Conservation (phyloP, 768 basidiomycete species). For the Agrocybe pediades region DNA sequence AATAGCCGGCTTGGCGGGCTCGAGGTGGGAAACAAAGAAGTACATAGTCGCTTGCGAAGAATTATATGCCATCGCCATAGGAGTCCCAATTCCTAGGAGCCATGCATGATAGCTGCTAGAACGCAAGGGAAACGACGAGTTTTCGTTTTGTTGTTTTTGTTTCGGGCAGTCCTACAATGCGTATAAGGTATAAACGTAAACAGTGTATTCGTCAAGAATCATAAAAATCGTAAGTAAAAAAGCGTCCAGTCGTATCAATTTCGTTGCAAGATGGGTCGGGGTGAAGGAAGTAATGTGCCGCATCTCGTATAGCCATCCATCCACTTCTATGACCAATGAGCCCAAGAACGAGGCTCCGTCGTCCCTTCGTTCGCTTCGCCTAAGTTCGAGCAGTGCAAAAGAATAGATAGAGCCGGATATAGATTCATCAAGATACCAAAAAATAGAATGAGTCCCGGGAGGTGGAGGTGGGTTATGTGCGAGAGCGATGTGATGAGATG, state of each 20-base stretch:
- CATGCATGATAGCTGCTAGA: too few species aligned
- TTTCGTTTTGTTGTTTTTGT: too few species aligned
- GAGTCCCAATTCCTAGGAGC: too few species aligned
- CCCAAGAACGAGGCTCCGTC: neutral
- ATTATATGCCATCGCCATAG: too few species aligned
- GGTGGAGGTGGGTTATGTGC: too few species aligned
- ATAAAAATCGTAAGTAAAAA: conserved; percentile 25
- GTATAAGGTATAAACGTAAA: neutral
- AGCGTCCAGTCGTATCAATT: conserved; percentile 31
- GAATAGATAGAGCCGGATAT: conserved; percentile 23
- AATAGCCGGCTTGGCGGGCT: neutral
- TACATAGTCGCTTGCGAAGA: too few species aligned
- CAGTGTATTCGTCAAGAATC: conserved; percentile 43
- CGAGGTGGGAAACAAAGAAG: neutral
- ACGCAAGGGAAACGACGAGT: too few species aligned
- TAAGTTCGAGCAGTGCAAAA: neutral
- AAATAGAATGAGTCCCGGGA: too few species aligned
- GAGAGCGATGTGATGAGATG: conserved; percentile 12
- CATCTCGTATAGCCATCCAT: conserved; percentile 7
- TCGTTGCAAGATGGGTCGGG: conserved; percentile 1
- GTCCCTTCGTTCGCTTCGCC: conserved; percentile 14
- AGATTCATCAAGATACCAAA: conserved; percentile 18
- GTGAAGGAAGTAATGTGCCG: conserved; percentile 1
- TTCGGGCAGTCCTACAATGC: too few species aligned
- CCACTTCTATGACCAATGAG: neutral